Evolutionary conservation across 2,329 filamentous ascomycete species (phyloP).

Genomic region (Trichoderma sp.): DNA sequence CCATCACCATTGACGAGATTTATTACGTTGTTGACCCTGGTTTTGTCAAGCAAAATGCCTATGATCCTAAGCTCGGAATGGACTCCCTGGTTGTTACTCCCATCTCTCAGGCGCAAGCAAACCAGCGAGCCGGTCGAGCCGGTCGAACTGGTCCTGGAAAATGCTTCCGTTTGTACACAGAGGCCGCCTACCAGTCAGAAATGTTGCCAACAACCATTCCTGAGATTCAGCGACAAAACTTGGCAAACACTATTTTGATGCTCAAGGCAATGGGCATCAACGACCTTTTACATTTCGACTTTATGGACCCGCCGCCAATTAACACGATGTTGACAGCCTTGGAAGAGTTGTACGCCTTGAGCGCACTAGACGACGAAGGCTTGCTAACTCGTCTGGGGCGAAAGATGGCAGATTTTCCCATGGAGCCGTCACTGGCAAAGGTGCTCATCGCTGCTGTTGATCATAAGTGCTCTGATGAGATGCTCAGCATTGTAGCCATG

Average conservation of each 20-base stretch:
- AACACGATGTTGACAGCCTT: constrained; percentile 97
- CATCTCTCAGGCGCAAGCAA: constrained; percentile 94
- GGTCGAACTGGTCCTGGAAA: constrained; percentile 95
- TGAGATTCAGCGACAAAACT: constrained; percentile 92
- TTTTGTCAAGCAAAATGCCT: constrained; percentile 96
- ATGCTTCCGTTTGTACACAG: constrained; percentile 92
- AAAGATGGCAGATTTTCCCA: constrained; percentile 98
- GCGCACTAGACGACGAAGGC: constrained; percentile 91
- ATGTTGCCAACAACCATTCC: constrained; percentile 96
- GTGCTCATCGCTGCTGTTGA: constrained; percentile 85
- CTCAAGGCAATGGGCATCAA: constrained; percentile 99
- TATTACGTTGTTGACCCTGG: constrained; percentile 97
- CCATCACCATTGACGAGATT: constrained; percentile 95
- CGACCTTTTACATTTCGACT: constrained; percentile 94
- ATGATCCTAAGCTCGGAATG: constrained; percentile 97
- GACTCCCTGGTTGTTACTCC: constrained; percentile 93
- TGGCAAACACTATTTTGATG: constrained; percentile 92
- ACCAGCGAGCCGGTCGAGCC: constrained; percentile 88
- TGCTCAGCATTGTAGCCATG: constrained; percentile 93
- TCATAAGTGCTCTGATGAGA: constrained; percentile 85
- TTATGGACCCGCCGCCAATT: constrained; percentile 97
- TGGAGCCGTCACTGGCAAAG: constrained; percentile 92
- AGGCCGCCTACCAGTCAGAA: constrained; percentile 91
- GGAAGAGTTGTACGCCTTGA: constrained; percentile 90
- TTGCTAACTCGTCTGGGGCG: constrained; percentile 85